Evolutionary conservation across 2,329 filamentous ascomycete species (phyloP).

Genomic region (Fusarium tricinctum): DNA sequence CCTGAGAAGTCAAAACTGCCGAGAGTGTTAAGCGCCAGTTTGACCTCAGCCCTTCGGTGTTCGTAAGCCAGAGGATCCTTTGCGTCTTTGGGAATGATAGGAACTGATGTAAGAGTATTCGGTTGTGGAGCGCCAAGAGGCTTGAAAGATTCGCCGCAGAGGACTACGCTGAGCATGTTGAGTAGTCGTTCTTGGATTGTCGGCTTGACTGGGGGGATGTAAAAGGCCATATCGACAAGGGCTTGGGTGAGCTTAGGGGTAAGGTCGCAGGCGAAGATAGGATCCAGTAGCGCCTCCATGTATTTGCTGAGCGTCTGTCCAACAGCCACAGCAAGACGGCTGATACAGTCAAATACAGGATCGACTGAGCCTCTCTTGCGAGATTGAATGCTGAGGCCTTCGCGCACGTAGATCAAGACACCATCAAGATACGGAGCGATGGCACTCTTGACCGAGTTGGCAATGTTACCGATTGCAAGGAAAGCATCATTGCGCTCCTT

Average conservation of each 20-base stretch:
- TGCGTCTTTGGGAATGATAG: constrained; percentile 87
- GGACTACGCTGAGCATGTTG: constrained; percentile 93
- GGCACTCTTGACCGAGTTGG: constrained; percentile 93
- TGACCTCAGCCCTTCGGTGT: constrained; percentile 86
- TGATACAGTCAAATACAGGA: constrained; percentile 97
- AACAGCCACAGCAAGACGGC: constrained; percentile 93
- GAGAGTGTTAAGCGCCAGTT: constrained; percentile 91
- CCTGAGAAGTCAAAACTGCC: constrained; percentile 98
- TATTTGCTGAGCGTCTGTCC: constrained; percentile 98
- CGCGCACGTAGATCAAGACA: constrained; percentile 92
- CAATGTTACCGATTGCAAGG: constrained; percentile 94
- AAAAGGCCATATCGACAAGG: constrained; percentile 97
- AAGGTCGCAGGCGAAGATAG: constrained; percentile 96
- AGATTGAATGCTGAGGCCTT: constrained; percentile 87
- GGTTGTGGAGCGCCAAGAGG: constrained; percentile 89
- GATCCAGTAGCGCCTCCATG: constrained; percentile 94
- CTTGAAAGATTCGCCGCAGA: constrained; percentile 92
- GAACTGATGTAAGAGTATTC: constrained; percentile 84
- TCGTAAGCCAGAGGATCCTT: constrained; percentile 88
- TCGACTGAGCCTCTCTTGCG: constrained; percentile 74
- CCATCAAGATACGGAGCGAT: constrained; percentile 96
- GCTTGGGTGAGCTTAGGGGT: constrained; percentile 95
- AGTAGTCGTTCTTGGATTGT: constrained; percentile 94
- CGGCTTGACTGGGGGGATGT: constrained; percentile 93
- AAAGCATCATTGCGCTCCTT: constrained; percentile 96